A percentile compares a stretch with the other conserved stretches of the same genome.
phyloP scores from a whole-genome alignment of 1,284 basidiomycete species.

The Porogramme epimiltina region DNA sequence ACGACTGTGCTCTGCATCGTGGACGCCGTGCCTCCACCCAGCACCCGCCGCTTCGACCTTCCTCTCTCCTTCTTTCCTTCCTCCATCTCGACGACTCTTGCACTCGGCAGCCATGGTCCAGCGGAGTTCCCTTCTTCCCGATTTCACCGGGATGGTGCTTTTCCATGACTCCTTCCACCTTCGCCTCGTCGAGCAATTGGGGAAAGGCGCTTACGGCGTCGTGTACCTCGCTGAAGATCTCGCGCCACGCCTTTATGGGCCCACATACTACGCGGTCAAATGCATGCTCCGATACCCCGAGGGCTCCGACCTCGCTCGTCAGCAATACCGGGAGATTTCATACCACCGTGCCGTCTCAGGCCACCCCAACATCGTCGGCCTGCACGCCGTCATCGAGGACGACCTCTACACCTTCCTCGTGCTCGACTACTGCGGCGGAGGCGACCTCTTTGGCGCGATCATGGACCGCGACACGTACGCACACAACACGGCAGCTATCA shows the following conservation, averaged over 20 bases:
- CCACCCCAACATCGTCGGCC: constrained; percentile 59
- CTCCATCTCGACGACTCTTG: not conserved
- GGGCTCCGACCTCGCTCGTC: constrained; percentile 52
- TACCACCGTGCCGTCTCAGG: constrained; percentile 55
- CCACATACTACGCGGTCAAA: constrained; percentile 57
- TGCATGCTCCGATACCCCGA: constrained; percentile 62
- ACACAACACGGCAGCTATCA: constrained; percentile 48
- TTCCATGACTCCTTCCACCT: constrained; percentile 19
- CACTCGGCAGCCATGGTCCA: constrained; percentile 17
- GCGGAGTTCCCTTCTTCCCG: constrained; percentile 31
- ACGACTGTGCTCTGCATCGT: no score
- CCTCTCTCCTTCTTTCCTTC: not conserved
- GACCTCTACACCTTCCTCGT: constrained; percentile 59
- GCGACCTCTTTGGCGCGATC: constrained; percentile 70
- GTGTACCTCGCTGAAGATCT: constrained; percentile 61
- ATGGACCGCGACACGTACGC: constrained; percentile 50
- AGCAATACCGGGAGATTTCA: constrained; percentile 31
- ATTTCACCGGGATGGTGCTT: constrained; percentile 27
- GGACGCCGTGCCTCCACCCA: no score
- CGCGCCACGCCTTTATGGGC: constrained; percentile 21
- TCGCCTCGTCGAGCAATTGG: constrained; percentile 53
- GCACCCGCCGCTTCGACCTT: not conserved
- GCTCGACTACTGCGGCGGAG: constrained; percentile 61
- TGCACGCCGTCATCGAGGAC: constrained; percentile 61
- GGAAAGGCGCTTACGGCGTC: constrained; percentile 69